Evolutionary conservation across 108 stramenopile genomes (phyloP), one percentile per base, ranked within the genome.

Genomic region (Nitzschia sp.): DNA sequence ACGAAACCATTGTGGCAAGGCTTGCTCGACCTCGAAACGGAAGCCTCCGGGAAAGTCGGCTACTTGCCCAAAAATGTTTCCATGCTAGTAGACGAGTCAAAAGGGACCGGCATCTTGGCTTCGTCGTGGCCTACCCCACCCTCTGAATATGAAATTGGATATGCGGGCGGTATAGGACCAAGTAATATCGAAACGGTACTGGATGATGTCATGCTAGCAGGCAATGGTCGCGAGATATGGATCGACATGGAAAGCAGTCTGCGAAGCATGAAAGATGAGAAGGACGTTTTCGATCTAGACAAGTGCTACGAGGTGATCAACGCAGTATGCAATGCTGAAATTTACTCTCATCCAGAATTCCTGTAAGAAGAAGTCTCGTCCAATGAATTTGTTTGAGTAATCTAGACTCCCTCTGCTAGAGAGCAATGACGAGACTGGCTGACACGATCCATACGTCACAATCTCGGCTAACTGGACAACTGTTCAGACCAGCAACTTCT

Each of bases 141-240:
- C 50, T 74, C 45, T 48, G 66, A 60, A 26, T 77, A 67, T 45
- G 23, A 58, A 1, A 83, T 94, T 59, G 93, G 93, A 23, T 94
- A 89, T 69, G 93, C 93, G 17, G 93, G 93, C 16, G 97, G 97
- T 2, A 96, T 97, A 57, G 93, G 94, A 21, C 95, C 97, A 17
- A 33, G 47, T 16, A 96, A 88, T 58, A 81, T 96, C 29, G 38
- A 13, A 13, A 53, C 57, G 11, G 87, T 93, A 13, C 50, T 95
- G 30, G 22, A 80, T 30, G 73, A 83, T 25, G 73, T 89, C 29
- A 27, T 66, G 22, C 48, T 52, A 52, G 78, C 81, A 16, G 81
- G 75, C 70, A 61, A 47, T 29, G 73, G 63, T 0, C 55, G 55
- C 8, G 56, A 66, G 9, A 73, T 91, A 41, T 95, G 94, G 94